Conservation (phyloP, 2,329 filamentous ascomycete genomes). For the Parastagonospora avenae region DNA sequence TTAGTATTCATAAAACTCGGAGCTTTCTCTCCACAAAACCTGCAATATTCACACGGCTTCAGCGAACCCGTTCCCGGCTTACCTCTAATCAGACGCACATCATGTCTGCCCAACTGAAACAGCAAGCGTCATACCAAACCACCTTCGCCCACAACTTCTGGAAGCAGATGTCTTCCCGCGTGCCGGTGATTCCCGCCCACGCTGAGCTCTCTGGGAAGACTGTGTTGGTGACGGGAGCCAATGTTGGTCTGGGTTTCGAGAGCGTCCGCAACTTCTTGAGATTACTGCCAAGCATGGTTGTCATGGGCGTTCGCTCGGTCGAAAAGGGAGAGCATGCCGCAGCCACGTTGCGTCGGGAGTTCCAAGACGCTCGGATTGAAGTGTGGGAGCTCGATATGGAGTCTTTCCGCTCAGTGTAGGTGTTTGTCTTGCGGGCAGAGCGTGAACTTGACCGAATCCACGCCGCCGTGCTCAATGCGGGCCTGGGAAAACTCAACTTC, state of each 20-base stretch:
- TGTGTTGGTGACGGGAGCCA: constrained; percentile 39
- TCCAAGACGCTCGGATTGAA: constrained; percentile 21
- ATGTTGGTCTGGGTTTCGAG: constrained; percentile 35
- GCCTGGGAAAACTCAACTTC: constrained; percentile 18
- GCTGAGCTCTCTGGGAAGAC: constrained; percentile 7
- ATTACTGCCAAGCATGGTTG: constrained; percentile 21
- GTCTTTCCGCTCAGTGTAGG: constrained; percentile 25
- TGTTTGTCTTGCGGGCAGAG: constrained; percentile 19
- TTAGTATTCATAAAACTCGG: too few species aligned
- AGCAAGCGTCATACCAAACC: too few species aligned
- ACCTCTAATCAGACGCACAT: too few species aligned
- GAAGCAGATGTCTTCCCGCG: too few species aligned
- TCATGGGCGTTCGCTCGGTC: constrained; percentile 36
- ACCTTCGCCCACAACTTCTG: too few species aligned
- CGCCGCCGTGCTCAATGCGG: constrained; percentile 46
- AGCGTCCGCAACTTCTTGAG: constrained; percentile 25
- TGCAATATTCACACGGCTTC: too few species aligned
- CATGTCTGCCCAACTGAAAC: too few species aligned
- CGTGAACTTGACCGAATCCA: constrained; percentile 17
- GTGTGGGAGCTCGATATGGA: constrained; percentile 36
- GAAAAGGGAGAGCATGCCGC: constrained; percentile 35
- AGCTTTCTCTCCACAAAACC: too few species aligned
- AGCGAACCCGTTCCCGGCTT: too few species aligned
- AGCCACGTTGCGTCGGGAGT: constrained; percentile 15
- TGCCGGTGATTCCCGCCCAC: too few species aligned